Evolutionary conservation across 345 rosid genomes (phyloP).

Genomic region (Sisymbrium altissimum): DNA sequence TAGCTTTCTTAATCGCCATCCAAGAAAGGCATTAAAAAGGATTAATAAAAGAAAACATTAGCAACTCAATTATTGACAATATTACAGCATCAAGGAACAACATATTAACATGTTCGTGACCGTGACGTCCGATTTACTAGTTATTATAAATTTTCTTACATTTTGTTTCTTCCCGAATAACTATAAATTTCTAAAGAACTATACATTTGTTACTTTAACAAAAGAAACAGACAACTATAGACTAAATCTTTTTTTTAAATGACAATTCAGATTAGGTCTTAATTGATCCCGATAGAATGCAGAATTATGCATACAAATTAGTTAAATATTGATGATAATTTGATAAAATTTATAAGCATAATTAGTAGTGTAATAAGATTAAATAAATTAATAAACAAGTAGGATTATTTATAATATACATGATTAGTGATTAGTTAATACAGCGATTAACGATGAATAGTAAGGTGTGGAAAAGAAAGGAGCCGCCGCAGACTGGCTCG

Average conservation of each 20-base stretch:
- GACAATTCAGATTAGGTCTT: neutral
- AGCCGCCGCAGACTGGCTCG: slow-evolving; percentile 24
- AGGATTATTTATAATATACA: neutral
- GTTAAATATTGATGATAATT: neutral
- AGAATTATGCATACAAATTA: neutral
- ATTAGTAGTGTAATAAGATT: neutral
- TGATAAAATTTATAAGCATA: neutral
- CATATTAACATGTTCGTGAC: slow-evolving; percentile 27
- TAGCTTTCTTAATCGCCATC: neutral
- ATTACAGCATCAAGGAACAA: slow-evolving; percentile 24
- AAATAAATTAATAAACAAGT: slow-evolving; percentile 1
- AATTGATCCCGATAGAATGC: neutral
- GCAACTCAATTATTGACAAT: slow-evolving; percentile 19
- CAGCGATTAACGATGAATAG: slow-evolving; percentile 6
- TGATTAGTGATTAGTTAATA: slow-evolving; percentile 11
- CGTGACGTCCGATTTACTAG: neutral
- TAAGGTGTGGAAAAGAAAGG: slow-evolving; percentile 7
- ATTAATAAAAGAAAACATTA: neutral
- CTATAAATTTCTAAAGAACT: neutral
- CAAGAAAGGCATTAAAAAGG: neutral
- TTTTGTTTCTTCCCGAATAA: slow-evolving; percentile 3
- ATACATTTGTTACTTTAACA: neutral
- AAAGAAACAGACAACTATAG: neutral
- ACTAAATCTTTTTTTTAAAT: neutral
- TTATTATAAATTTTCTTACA: neutral